Conservation (phyloP, 192 early-diverging fungal species). For the Radiomyces spectabilis region DNA sequence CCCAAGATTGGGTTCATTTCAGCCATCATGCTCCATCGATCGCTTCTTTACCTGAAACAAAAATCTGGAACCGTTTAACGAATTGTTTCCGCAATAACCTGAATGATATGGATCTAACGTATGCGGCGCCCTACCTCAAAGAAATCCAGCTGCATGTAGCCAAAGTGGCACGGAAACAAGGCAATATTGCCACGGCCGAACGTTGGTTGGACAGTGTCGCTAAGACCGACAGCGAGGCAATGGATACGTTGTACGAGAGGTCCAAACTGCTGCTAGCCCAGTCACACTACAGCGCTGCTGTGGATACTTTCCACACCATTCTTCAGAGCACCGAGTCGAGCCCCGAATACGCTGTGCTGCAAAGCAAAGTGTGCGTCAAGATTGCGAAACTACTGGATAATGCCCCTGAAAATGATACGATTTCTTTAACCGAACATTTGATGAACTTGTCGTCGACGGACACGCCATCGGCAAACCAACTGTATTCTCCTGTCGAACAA, state of each 20-base stretch:
- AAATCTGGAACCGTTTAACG: constrained; percentile 6
- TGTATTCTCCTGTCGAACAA: neutral
- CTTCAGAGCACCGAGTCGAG: neutral
- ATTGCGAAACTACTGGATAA: constrained; percentile 10
- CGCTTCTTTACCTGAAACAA: constrained; percentile 1
- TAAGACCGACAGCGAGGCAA: neutral
- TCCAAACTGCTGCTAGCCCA: constrained; percentile 5
- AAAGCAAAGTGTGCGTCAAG: constrained; percentile 8
- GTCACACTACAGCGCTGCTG: neutral
- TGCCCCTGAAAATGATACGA: neutral
- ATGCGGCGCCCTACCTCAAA: neutral
- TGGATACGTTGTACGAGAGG: neutral
- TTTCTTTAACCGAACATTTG: too few species aligned
- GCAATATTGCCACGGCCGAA: too few species aligned
- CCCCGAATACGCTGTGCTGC: neutral
- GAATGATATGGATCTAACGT: too few species aligned
- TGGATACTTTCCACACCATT: neutral
- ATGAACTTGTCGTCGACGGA: too few species aligned
- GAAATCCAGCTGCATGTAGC: constrained; percentile 1
- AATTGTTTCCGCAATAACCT: too few species aligned
- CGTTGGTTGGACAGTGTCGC: too few species aligned
- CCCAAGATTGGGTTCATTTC: neutral
- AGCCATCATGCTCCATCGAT: too few species aligned
- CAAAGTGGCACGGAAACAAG: constrained; percentile 5
- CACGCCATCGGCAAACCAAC: too few species aligned